These are phyloP conservation scores for Corylus americana DNA, from an alignment of 306 rosid species.

Conservation along the genomic window DNA sequence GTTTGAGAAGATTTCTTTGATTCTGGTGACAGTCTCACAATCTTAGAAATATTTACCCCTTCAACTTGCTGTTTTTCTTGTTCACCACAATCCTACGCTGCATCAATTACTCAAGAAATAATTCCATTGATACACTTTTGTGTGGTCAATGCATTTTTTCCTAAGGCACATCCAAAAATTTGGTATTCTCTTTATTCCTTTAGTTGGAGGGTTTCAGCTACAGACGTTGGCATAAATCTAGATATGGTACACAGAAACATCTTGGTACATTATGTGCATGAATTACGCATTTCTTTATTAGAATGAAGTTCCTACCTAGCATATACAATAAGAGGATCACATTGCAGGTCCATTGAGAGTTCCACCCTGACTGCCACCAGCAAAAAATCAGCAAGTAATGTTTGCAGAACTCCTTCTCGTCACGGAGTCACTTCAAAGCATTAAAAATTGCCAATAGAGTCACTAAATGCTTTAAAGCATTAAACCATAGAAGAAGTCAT, in stretches of 20 bases:
- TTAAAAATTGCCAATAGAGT: background rate
- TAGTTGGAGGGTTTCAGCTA: conserved; percentile 12
- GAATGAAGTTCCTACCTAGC: background rate
- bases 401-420: background rate
- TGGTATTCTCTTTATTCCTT: background rate
- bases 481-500: conserved; percentile 36
- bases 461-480: conserved; percentile 7
- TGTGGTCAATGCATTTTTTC: background rate
- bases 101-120: too few species aligned
- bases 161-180: background rate
- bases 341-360: background rate
- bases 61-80: too few species aligned
- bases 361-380: background rate
- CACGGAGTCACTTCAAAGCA: conserved; percentile 1
- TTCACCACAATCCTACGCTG: too few species aligned
- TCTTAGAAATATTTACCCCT: too few species aligned
- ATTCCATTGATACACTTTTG: background rate
- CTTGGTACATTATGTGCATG: conserved; percentile 5
- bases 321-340: background rate
- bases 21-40: too few species aligned
- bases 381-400: background rate
- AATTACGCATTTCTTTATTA: background rate
- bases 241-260: background rate
- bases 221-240: background rate
- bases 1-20: too few species aligned